Evolutionary conservation across 768 basidiomycete species (phyloP).

Genomic region (Lactifluus piperatus): DNA sequence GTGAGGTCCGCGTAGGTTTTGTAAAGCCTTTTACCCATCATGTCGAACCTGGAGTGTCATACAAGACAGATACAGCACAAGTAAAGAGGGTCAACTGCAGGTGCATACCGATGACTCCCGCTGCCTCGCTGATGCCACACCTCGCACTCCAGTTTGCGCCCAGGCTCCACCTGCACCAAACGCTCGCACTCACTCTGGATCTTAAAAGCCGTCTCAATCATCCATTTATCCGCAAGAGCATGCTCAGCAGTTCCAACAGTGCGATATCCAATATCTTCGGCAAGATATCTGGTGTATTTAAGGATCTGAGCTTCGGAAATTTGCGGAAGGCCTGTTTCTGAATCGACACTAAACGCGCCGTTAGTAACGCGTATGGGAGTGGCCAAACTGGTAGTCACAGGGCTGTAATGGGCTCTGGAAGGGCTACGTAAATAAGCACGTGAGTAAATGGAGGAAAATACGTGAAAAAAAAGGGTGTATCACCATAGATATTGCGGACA

Average conservation of each 20-base stretch:
- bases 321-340: slow-evolving; percentile 51
- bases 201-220: slow-evolving; percentile 55
- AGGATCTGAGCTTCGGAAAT: slow-evolving; percentile 67
- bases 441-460: background rate
- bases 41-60: slow-evolving; percentile 64
- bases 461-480: too few species aligned
- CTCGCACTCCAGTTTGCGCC: slow-evolving; percentile 74
- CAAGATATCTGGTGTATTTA: slow-evolving; percentile 52
- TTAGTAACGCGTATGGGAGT: background rate
- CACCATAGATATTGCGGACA: slow-evolving; percentile 29
- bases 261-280: slow-evolving; percentile 83
- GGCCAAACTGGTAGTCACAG: slow-evolving; percentile 13
- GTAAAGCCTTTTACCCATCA: slow-evolving; percentile 77
- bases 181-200: slow-evolving; percentile 56
- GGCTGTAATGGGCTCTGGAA: slow-evolving; percentile 17
- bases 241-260: slow-evolving; percentile 90
- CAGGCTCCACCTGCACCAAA: slow-evolving; percentile 26
- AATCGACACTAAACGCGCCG: slow-evolving; percentile 29
- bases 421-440: slow-evolving; percentile 2
- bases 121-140: slow-evolving; percentile 86
- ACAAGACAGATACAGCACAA: background rate
- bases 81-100: background rate
- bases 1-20: slow-evolving; percentile 83
- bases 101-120: slow-evolving; percentile 72
- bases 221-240: slow-evolving; percentile 76